Evolutionary conservation across 2,329 filamentous ascomycete genomes (phyloP), one percentile per base, ranked within the genome.

Genomic region (Colletotrichum eremochloae): DNA sequence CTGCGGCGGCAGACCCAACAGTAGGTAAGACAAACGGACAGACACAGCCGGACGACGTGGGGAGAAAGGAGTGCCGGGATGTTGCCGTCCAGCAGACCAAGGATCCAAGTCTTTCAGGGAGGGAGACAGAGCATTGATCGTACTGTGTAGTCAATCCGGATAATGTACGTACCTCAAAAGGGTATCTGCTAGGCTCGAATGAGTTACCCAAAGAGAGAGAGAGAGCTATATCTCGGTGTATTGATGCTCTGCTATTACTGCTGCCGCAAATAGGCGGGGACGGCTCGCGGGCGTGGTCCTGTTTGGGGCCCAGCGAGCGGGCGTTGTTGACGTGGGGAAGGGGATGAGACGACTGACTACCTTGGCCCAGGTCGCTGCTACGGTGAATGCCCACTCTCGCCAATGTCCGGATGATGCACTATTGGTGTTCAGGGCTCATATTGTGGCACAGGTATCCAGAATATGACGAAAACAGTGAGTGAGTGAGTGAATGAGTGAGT

Each of bases 381-480:
- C 9, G 18, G 18, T 46, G 33, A n/a, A 48, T 20, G 40, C 36
- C 18, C 58, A 61, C 24, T 15, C 12, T 42, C 6, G 40, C 4
- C 40, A 4, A 14, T 33, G 40, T 46, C 58, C 29, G 36, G 42
- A 36, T 50, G 24, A 62, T 48, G 58, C 44, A 48, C 58, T 36
- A 40, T 63, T 48, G 63, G 38, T 52, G 33, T 42, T 71, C 65
- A 63, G 52, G 68, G 65, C 58, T 63, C 58, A 68, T 71, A 33
- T 63, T 53, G n/a, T n/a, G 44, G 42, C 24, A 33, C n/a, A 15
- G 14, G 12, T 20, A 44, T 18, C 12, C 40, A 42, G 12, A 6
- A 42, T 15, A 42, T 18, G 14, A 42, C 14, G 40, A 18, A 18
- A n/a, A 60, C 44, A 42, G 58, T 12, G 29, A 15, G 18, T 20